These are phyloP conservation scores for Geotrichum fermentans DNA, from an alignment of 1,139 yeast species.

Conservation along the genomic window DNA sequence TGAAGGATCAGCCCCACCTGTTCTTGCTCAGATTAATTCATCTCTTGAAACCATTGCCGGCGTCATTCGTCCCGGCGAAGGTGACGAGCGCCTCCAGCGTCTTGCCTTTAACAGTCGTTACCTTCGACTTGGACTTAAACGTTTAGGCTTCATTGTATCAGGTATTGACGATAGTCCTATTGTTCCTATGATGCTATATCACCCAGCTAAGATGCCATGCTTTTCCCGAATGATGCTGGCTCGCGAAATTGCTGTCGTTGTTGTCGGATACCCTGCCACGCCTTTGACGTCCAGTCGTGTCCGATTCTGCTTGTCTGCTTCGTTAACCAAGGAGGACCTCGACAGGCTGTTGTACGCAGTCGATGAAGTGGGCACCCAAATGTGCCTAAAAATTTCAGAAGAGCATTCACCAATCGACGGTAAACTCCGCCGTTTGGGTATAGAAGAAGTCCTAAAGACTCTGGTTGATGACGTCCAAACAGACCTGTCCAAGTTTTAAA, in stretches of 20 bases:
- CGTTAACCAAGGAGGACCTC: slow-evolving; percentile 88
- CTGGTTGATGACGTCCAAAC: slow-evolving; percentile 59
- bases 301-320: slow-evolving; percentile 86
- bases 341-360: slow-evolving; percentile 71
- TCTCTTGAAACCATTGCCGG: slow-evolving; percentile 78
- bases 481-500: slow-evolving; percentile 24
- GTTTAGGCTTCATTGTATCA: slow-evolving; percentile 86
- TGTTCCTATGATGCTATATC: slow-evolving; percentile 77
- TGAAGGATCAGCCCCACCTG: slow-evolving; percentile 87
- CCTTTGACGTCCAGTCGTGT: slow-evolving; percentile 87
- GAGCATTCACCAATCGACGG: slow-evolving; percentile 33
- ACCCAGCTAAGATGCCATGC: slow-evolving; percentile 93
- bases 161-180: slow-evolving; percentile 98
- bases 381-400: slow-evolving; percentile 65
- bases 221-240: slow-evolving; percentile 76
- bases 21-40: slow-evolving; percentile 78
- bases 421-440: slow-evolving; percentile 66
- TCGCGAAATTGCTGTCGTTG: slow-evolving; percentile 84
- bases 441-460: slow-evolving; percentile 68
- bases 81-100: slow-evolving; percentile 81
- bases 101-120: slow-evolving; percentile 94
- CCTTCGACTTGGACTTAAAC: slow-evolving; percentile 80
- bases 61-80: slow-evolving; percentile 85
- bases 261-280: slow-evolving; percentile 97
- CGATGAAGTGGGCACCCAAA: slow-evolving; percentile 72